A percentile compares a stretch with the other conserved stretches of the same genome.
These are phyloP conservation scores for Sarocladiaceae sp. DNA, from an alignment of 2,329 filamentous ascomycete species.

Conservation along the genomic window DNA sequence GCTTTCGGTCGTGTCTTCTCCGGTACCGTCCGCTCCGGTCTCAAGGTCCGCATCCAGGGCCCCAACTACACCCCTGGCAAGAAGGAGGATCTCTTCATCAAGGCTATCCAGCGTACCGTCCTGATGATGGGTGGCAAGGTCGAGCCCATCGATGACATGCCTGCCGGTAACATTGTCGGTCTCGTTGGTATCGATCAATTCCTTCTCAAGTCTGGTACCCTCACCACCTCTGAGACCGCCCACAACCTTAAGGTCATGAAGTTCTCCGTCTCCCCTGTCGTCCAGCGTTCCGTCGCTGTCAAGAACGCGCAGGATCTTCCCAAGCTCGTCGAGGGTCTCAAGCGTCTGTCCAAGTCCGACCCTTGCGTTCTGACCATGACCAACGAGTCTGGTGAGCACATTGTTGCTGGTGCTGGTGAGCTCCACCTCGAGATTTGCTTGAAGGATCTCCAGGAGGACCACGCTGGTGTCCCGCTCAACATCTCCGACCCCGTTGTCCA, in stretches of 20 bases:
- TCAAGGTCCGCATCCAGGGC: conserved; percentile 99
- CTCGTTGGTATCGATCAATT: conserved; percentile 99
- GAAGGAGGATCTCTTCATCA: conserved; percentile 99
- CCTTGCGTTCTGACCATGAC: conserved; percentile 93
- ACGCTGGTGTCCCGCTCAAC: conserved; percentile 95
- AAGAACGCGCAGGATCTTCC: conserved; percentile 99
- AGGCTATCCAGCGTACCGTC: conserved; percentile 98
- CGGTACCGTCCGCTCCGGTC: conserved; percentile 93
- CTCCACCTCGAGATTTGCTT: conserved; percentile 99
- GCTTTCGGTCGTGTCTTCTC: conserved; percentile 99
- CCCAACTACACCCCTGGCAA: conserved; percentile 97
- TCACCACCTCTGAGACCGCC: conserved; percentile 92
- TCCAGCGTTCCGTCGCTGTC: conserved; percentile 97
- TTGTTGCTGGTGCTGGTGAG: conserved; percentile 98
- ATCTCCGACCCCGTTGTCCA: conserved; percentile 97
- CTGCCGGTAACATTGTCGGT: conserved; percentile 99
- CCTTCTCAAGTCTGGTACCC: conserved; percentile 99
- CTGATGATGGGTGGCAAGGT: conserved; percentile 99
- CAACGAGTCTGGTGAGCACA: conserved; percentile 91
- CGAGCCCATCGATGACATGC: conserved; percentile 98
- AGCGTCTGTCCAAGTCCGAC: conserved; percentile 99
- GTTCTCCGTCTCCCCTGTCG: conserved; percentile 99
- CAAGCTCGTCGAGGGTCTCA: conserved; percentile 99
- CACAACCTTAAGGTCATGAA: conserved; percentile 99
- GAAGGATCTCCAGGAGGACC: conserved; percentile 99